Evolutionary conservation across 768 basidiomycete species (phyloP).

Genomic region (Mycena kentingensis): DNA sequence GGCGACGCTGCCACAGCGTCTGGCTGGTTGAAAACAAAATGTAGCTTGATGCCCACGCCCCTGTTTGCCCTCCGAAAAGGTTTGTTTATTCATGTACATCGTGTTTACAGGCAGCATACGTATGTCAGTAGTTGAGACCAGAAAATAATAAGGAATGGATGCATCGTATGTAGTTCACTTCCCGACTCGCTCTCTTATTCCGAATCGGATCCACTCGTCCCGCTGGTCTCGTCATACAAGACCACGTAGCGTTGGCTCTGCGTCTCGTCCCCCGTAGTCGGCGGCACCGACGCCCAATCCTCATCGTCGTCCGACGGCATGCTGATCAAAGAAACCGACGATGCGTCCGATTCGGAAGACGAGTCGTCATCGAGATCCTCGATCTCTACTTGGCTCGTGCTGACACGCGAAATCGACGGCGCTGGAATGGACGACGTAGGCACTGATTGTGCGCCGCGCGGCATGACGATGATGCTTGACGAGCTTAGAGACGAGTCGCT

Average conservation of each 20-base stretch:
- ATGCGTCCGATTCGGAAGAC: conserved; percentile 47
- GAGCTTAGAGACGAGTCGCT: conserved; percentile 51
- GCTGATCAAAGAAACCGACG: conserved; percentile 62
- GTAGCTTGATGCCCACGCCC: too few species aligned
- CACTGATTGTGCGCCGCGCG: conserved; percentile 34
- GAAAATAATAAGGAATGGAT: background rate
- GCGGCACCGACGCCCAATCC: conserved; percentile 41
- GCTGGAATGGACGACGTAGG: conserved; percentile 27
- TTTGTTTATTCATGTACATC: conserved; percentile 22
- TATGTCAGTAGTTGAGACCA: background rate
- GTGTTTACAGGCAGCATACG: background rate
- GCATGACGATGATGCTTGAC: conserved; percentile 73
- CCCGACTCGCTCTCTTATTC: conserved; percentile 30
- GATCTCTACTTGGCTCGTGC: conserved; percentile 8
- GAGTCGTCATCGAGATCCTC: conserved; percentile 35
- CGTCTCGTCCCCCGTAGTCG: conserved; percentile 24
- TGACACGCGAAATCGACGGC: background rate
- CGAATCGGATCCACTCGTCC: conserved; percentile 43
- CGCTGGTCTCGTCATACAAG: conserved; percentile 62
- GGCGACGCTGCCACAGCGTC: too few species aligned
- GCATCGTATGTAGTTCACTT: conserved; percentile 18
- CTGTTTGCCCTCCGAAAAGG: conserved; percentile 17
- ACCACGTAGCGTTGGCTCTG: conserved; percentile 65
- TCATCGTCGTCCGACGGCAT: conserved; percentile 58
- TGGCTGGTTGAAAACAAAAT: too few species aligned